Conservation (phyloP, 1,139 yeast species). For the Yamadazyma kanchanaburiensis region DNA sequence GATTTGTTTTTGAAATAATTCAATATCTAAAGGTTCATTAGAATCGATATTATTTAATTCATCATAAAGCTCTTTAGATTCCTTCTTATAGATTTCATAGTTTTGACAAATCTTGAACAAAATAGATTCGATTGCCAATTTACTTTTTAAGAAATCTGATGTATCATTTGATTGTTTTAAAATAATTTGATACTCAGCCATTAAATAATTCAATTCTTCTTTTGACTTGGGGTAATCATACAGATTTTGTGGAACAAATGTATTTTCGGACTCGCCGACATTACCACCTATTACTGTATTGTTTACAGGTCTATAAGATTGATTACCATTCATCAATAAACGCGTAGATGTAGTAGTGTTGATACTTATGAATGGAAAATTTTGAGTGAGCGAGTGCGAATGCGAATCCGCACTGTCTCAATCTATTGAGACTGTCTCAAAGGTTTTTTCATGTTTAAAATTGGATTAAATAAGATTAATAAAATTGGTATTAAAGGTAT, state of each 20-base stretch:
- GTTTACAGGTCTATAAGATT: too few species aligned
- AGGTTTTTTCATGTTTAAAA: too few species aligned
- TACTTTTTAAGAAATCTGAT: slow-evolving; percentile 21
- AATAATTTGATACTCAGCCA: slow-evolving; percentile 30
- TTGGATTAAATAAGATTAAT: too few species aligned
- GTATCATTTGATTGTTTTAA: slow-evolving; percentile 11
- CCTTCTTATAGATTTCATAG: slow-evolving; percentile 23
- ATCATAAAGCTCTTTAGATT: slow-evolving; percentile 22
- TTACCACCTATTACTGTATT: too few species aligned
- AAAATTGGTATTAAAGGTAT: too few species aligned
- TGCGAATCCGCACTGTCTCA: background rate
- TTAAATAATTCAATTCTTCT: slow-evolving; percentile 27
- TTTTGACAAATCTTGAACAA: slow-evolving; percentile 27
- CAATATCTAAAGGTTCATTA: slow-evolving; percentile 35
- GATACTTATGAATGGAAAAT: too few species aligned
- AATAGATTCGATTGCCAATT: slow-evolving; percentile 27
- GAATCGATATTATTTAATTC: slow-evolving; percentile 12
- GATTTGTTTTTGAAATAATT: slow-evolving; percentile 62
- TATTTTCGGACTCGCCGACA: too few species aligned
- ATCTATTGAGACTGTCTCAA: too few species aligned
- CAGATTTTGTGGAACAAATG: too few species aligned
- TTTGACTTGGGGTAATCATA: slow-evolving; percentile 25
- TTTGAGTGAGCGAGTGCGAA: too few species aligned
- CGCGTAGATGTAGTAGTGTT: too few species aligned
- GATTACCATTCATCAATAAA: too few species aligned